Conservation (phyloP, 2,329 filamentous ascomycete species). For the Exophiala oligosperma region DNA sequence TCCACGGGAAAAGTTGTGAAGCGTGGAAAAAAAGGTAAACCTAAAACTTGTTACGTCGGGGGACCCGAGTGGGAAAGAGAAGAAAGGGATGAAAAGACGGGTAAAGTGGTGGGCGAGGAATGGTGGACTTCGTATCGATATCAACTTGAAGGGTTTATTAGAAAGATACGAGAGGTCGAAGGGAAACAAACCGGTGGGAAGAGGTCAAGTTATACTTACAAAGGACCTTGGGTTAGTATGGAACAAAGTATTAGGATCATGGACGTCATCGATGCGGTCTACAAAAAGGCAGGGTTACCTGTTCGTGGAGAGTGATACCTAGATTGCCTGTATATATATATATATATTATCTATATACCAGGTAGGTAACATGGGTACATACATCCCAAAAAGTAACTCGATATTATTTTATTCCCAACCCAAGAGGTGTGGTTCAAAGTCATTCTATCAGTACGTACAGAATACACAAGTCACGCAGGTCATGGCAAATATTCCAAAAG, state of each 20-base stretch:
- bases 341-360: too few relatives aligned
- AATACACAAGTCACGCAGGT: too few relatives aligned
- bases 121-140: constrained; percentile 49
- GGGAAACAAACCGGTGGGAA: constrained; percentile 9
- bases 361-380: too few relatives aligned
- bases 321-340: not conserved
- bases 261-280: constrained; percentile 50
- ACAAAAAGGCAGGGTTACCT: constrained; percentile 40
- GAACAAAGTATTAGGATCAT: constrained; percentile 49
- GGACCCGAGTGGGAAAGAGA: constrained; percentile 6
- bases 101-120: constrained; percentile 33
- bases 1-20: not conserved
- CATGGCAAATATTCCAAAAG: too few relatives aligned
- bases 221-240: constrained; percentile 38
- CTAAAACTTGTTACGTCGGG: constrained; percentile 1
- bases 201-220: not conserved
- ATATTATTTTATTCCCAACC: too few relatives aligned
- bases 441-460: too few relatives aligned
- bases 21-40: not conserved
- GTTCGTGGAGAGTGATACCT: not conserved
- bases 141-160: constrained; percentile 52
- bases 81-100: not conserved
- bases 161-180: constrained; percentile 42
- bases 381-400: too few relatives aligned
- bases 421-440: too few relatives aligned